Percentiles rank a stretch among this genome's conserved stretches.
phyloP scores from a whole-genome alignment of 106 monocot species.

The Allium sativum region DNA sequence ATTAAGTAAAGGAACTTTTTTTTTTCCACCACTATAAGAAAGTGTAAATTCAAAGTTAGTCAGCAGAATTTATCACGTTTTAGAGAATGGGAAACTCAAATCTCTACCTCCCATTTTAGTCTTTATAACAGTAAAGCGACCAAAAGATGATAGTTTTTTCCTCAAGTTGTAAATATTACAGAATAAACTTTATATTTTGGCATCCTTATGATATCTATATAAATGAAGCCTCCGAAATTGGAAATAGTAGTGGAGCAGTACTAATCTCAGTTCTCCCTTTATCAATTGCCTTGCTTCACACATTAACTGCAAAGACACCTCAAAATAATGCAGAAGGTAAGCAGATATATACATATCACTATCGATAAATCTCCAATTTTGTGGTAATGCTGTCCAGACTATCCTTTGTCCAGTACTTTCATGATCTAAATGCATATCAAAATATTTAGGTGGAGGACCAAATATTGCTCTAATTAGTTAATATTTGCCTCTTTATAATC shows the following conservation, averaged over 20 bases:
- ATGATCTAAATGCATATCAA: not conserved
- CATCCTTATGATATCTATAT: constrained; percentile 1
- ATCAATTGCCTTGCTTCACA: not conserved
- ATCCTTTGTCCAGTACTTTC: not conserved
- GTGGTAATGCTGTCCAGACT: not conserved
- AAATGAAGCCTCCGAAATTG: not conserved
- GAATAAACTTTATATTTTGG: not conserved
- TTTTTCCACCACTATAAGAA: too few relatives aligned
- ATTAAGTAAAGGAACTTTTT: too few relatives aligned
- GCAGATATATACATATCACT: too few relatives aligned
- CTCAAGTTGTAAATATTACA: not conserved
- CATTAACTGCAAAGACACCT: too few relatives aligned
- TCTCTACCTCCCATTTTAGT: not conserved
- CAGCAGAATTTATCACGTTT: too few relatives aligned
- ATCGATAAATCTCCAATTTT: too few relatives aligned
- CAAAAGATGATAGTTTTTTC: not conserved
- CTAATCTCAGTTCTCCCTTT: not conserved
- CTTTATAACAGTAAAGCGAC: not conserved
- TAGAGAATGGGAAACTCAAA: too few relatives aligned
- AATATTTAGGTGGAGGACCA: not conserved
- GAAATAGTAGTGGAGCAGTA: not conserved
- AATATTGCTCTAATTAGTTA: not conserved
- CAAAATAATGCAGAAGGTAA: not conserved
- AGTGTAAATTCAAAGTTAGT: too few relatives aligned
- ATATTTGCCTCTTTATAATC: not conserved